Conservation (phyloP, 2,329 filamentous ascomycete genomes). For the Chalara sp. region DNA sequence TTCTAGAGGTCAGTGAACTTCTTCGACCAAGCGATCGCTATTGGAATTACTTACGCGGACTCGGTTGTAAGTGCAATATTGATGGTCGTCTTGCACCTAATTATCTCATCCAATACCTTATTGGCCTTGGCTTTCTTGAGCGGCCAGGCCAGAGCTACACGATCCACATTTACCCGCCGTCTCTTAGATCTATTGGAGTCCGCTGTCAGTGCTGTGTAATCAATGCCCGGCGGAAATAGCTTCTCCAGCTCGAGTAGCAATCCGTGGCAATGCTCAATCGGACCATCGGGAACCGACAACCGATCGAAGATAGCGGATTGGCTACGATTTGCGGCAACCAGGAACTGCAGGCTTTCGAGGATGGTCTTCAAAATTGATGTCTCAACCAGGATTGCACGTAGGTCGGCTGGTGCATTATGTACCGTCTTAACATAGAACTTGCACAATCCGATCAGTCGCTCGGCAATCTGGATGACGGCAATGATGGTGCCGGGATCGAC, state of each 20-base stretch:
- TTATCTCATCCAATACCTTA: constrained; percentile 4
- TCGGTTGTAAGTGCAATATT: constrained; percentile 4
- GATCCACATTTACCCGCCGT: no score
- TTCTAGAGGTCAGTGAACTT: not conserved
- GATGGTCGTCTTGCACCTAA: constrained; percentile 3
- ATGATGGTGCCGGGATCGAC: no score
- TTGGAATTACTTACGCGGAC: not conserved
- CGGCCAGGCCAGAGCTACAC: constrained; percentile 4
- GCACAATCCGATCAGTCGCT: constrained; percentile 9
- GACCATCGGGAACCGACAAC: not conserved
- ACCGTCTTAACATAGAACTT: constrained; percentile 7
- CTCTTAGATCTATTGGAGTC: no score
- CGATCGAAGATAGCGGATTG: not conserved
- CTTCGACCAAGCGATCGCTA: not conserved
- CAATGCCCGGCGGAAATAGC: no score
- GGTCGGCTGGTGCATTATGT: constrained; percentile 6
- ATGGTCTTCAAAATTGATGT: constrained; percentile 5
- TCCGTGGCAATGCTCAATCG: no score
- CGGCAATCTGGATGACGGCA: constrained; percentile 6
- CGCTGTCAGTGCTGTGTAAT: no score
- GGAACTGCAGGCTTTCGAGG: constrained; percentile 2
- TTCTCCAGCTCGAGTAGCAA: no score
- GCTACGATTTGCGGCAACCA: not conserved
- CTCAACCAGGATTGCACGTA: constrained; percentile 8
- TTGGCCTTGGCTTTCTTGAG: constrained; percentile 5